Evolutionary conservation across 2,329 filamentous ascomycete genomes (phyloP), one percentile per base, ranked within the genome.

Genomic region (Colletotrichum tamarilloi): DNA sequence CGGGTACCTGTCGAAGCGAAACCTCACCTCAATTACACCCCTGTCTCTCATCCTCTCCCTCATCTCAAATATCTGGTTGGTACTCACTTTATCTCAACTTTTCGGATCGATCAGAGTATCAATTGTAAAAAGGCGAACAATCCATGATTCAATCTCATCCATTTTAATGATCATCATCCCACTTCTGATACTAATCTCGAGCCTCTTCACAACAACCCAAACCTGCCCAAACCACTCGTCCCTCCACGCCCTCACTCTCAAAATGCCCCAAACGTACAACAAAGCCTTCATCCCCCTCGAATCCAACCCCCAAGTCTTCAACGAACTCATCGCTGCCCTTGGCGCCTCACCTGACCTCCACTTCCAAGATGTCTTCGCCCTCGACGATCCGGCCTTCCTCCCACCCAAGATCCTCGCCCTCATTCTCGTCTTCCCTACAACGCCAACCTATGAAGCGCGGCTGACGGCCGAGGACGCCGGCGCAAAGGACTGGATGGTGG

Each of bases 301-400:
- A 58, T 80, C 79, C 77, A 93, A 93, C 80, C 92, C 92, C 0
- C 90, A 91, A 77, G 87, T 93, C 24, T 93, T 94, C 88, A 90
- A 87, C 71, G 84, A 87, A 70, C 87, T 94, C 24, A 85, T 92
- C 53, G 90, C 90, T 79, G 86, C 88, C 73, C 88, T 94, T 30
- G 92, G 92, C 63, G 86, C 92, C 46, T 88, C 91, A 2, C 77
- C 82, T 26, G 82, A 82, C 53, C 83, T 94, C 22, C 84, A 85
- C 75, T 94, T 94, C 85, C 87, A 92, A 78, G 92, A 94, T 79
- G 89, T 94, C 79, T 93, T 88, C 84, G 90, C 89, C 72, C 90
- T 94, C 78, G 88, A 91, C 80, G 92, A 94, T 42, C 89, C 90
- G 53, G 87, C 94, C 76, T 87, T 87, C 74, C 91, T 93, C 80